Percentiles rank a stretch among this genome's conserved stretches.
Conservation (phyloP, 139 green algal genomes). For the Chlorella sp. region DNA sequence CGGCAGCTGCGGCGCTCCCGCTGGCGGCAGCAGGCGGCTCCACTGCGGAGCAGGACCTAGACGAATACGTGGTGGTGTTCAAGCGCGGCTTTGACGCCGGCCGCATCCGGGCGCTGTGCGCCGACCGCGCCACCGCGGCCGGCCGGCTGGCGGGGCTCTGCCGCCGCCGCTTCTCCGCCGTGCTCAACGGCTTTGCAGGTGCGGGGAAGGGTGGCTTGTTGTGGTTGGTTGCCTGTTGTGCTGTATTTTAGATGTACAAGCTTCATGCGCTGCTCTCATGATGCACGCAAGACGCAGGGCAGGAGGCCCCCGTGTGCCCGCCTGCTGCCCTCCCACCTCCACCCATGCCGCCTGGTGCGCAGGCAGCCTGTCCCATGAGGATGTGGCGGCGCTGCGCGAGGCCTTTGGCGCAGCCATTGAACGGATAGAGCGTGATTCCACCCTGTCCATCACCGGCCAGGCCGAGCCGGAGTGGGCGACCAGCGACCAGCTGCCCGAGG, state of each 20-base stretch:
- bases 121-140: neutral
- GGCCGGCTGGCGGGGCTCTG: neutral
- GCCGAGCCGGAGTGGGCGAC: conserved; percentile 15
- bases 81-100: conserved; percentile 14
- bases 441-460: conserved; percentile 14
- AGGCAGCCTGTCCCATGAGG: neutral
- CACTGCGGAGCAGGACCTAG: neutral
- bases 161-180: conserved; percentile 9
- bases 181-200: conserved; percentile 32
- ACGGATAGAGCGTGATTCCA: conserved; percentile 8
- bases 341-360: neutral
- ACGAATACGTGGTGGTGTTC: conserved; percentile 26
- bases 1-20: neutral
- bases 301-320: neutral
- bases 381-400: neutral
- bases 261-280: neutral
- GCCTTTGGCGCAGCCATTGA: conserved; percentile 1
- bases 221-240: neutral
- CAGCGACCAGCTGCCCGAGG: neutral
- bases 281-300: neutral
- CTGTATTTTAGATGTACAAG: too few relatives aligned
- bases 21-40: neutral
- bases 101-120: neutral
- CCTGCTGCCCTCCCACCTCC: neutral
- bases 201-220: neutral